Evolutionary conservation across 495 filamentous ascomycete species (phyloP).

Genomic region (Tuber borchii): DNA sequence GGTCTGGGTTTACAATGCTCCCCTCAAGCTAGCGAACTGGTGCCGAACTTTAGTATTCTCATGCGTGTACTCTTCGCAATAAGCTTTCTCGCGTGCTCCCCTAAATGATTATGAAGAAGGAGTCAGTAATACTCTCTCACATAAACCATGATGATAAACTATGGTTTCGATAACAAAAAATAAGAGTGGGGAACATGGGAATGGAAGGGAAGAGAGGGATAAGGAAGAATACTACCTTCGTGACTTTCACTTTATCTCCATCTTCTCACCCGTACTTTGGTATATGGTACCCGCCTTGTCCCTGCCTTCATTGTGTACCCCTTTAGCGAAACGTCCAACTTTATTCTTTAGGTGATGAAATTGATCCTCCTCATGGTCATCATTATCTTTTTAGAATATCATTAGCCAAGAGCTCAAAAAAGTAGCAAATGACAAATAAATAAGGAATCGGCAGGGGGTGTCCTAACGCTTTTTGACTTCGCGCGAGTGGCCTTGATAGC

Average conservation of each 20-base stretch:
- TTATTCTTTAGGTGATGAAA: slow-evolving; percentile 97
- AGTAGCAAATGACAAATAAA: neutral
- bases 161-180: slow-evolving; percentile 47
- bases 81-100: slow-evolving; percentile 88
- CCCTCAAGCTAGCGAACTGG: slow-evolving; percentile 92
- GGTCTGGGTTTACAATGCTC: slow-evolving; percentile 74
- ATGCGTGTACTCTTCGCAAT: slow-evolving; percentile 86
- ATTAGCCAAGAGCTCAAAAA: neutral
- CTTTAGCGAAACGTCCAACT: slow-evolving; percentile 85
- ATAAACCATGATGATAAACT: slow-evolving; percentile 63
- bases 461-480: slow-evolving; percentile 77
- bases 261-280: slow-evolving; percentile 88
- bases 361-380: slow-evolving; percentile 73
- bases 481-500: slow-evolving; percentile 96
- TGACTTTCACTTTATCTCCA: slow-evolving; percentile 75
- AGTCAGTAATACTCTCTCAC: slow-evolving; percentile 80
- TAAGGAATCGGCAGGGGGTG: slow-evolving; percentile 72
- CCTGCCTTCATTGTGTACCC: slow-evolving; percentile 89
- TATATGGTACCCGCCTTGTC: slow-evolving; percentile 96
- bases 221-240: slow-evolving; percentile 66
- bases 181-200: slow-evolving; percentile 23
- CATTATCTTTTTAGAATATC: slow-evolving; percentile 54
- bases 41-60: slow-evolving; percentile 98
- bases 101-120: slow-evolving; percentile 53
- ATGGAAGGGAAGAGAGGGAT: slow-evolving; percentile 29